Evolutionary conservation across 2,329 filamentous ascomycete species (phyloP).

Genomic region (Colletotrichum paranaense): DNA sequence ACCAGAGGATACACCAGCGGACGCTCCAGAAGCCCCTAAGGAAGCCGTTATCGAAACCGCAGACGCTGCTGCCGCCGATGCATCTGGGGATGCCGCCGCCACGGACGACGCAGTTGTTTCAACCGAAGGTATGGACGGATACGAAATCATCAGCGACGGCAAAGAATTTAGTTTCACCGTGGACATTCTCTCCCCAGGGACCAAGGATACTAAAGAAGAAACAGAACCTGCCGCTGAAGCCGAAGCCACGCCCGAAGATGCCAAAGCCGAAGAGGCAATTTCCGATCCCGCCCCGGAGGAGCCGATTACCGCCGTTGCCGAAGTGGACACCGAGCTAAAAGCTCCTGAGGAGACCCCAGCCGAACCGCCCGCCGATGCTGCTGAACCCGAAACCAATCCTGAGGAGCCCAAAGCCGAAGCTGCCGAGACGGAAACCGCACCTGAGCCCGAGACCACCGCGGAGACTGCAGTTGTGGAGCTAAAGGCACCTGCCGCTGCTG

Average conservation of each 20-base stretch:
- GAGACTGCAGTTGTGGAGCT: neutral
- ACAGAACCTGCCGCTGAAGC: slow-evolving; percentile 12
- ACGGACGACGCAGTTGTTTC: slow-evolving; percentile 3
- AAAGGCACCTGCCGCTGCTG: neutral
- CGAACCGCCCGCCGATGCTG: neutral
- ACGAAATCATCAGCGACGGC: slow-evolving; percentile 31
- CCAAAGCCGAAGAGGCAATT: neutral
- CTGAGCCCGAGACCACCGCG: neutral
- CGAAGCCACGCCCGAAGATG: slow-evolving; percentile 3
- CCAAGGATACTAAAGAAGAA: slow-evolving; percentile 25
- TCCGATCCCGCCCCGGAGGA: neutral
- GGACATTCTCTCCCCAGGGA: neutral
- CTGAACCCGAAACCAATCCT: neutral
- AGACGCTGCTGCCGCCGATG: neutral
- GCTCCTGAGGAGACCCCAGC: neutral
- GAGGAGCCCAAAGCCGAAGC: neutral
- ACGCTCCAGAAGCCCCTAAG: neutral
- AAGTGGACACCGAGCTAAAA: neutral
- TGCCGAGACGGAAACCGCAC: neutral
- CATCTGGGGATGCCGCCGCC: neutral
- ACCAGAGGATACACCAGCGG: neutral
- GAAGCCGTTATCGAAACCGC: neutral
- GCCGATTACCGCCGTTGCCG: neutral
- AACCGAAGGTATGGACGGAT: slow-evolving; percentile 32
- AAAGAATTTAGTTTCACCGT: slow-evolving; percentile 24